These are phyloP conservation scores for Aphanomyces astaci DNA, from an alignment of 352 stramenopile genomes.

Conservation along the genomic window DNA sequence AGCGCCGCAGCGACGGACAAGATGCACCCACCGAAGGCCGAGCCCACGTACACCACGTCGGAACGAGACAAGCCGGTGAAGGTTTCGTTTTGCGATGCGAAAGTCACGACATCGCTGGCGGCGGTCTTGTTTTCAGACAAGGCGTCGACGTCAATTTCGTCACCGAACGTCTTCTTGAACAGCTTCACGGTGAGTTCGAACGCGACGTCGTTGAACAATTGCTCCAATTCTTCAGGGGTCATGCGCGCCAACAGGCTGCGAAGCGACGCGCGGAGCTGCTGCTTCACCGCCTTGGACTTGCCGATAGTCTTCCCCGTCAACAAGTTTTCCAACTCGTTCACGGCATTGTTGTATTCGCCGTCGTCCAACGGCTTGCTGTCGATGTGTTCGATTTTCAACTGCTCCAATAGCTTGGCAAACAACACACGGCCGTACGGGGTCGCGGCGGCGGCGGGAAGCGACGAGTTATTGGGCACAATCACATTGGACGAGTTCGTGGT, in stretches of 20 bases:
- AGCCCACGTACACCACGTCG: conserved; percentile 6
- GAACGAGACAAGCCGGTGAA: background rate
- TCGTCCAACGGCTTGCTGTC: conserved; percentile 8
- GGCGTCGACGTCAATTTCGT: background rate
- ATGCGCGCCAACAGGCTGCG: conserved; percentile 5
- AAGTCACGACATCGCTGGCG: background rate
- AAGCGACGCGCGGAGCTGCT: background rate
- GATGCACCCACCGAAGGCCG: conserved; percentile 10
- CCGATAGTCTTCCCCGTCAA: background rate
- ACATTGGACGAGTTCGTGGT: background rate
- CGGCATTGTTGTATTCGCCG: conserved; percentile 9
- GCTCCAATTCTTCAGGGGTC: conserved; percentile 5
- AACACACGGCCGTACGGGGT: background rate
- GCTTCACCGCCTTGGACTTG: background rate
- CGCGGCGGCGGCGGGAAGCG: background rate
- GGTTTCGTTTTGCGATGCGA: background rate
- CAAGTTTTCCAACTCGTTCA: background rate
- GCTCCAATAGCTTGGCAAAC: background rate
- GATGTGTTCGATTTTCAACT: conserved; percentile 18
- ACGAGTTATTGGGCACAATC: background rate
- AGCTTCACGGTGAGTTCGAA: conserved; percentile 6
- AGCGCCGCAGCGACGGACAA: conserved; percentile 9
- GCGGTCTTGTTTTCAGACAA: background rate
- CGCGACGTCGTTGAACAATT: conserved; percentile 1
- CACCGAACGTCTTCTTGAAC: conserved; percentile 3